phyloP scores from a whole-genome alignment of 140 eudicot species.

The Anethum foeniculum region DNA sequence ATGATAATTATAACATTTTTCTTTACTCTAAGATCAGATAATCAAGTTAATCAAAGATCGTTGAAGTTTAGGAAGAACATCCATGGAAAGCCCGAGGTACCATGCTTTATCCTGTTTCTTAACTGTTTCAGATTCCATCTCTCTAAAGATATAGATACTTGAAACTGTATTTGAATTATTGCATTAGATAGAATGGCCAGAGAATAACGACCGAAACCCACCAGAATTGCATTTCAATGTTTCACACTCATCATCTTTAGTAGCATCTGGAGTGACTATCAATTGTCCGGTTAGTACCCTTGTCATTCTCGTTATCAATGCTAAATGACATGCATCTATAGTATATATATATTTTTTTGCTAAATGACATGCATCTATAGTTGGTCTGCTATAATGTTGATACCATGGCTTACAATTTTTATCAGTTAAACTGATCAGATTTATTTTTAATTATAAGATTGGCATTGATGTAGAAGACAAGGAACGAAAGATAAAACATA shows the following conservation, averaged over 20 bases:
- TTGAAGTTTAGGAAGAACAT: slow-evolving; percentile 59
- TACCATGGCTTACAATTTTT: neutral
- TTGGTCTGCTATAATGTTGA: neutral
- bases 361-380: neutral
- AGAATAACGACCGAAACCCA: slow-evolving; percentile 29
- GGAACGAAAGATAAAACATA: slow-evolving; percentile 46
- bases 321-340: neutral
- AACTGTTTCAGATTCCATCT: neutral
- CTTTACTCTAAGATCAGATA: slow-evolving; percentile 66
- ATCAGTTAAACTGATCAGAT: neutral
- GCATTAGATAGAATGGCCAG: slow-evolving; percentile 52
- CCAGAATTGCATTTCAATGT: slow-evolving; percentile 66
- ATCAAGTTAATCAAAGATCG: slow-evolving; percentile 44
- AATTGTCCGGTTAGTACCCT: slow-evolving; percentile 41
- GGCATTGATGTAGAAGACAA: slow-evolving; percentile 95
- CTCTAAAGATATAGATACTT: neutral
- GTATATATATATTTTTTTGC: too few species aligned
- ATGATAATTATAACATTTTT: slow-evolving; percentile 17
- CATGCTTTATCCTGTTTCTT: neutral
- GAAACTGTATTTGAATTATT: neutral
- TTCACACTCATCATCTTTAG: slow-evolving; percentile 75
- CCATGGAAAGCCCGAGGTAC: slow-evolving; percentile 86
- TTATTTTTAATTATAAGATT: slow-evolving; percentile 35
- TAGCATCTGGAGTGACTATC: slow-evolving; percentile 74
- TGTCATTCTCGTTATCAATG: slow-evolving; percentile 13